Evolutionary conservation across 1,139 yeast genomes (phyloP).

Genomic region (Suhomyces atakaporum): DNA sequence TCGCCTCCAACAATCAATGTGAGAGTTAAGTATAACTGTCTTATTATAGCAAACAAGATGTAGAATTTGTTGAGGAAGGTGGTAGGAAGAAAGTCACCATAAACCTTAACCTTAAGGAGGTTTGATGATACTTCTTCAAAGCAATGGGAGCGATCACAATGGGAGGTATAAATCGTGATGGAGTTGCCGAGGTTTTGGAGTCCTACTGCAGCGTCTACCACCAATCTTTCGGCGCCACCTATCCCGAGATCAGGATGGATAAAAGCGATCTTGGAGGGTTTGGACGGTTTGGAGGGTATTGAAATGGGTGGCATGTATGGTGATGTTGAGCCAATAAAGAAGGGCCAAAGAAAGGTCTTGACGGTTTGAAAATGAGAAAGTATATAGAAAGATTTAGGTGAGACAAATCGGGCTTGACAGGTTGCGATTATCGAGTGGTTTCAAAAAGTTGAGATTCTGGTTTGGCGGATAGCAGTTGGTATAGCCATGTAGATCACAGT

Average conservation of each 20-base stretch:
- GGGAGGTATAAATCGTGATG: conserved; percentile 79
- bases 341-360: too few species aligned
- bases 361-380: too few species aligned
- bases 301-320: too few species aligned
- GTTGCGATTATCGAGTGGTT: too few species aligned
- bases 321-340: too few species aligned
- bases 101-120: conserved; percentile 61
- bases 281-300: neutral
- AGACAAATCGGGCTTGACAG: too few species aligned
- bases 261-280: conserved; percentile 59
- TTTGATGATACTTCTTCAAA: conserved; percentile 80
- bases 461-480: too few species aligned
- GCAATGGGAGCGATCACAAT: conserved; percentile 82
- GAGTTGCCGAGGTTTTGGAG: conserved; percentile 63
- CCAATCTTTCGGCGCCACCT: conserved; percentile 94
- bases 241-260: conserved; percentile 96
- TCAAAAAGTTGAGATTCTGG: too few species aligned
- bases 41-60: conserved; percentile 77
- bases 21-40: conserved; percentile 73
- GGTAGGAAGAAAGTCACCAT: conserved; percentile 85
- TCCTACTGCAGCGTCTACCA: conserved; percentile 93
- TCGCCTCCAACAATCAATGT: conserved; percentile 52
- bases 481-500: too few species aligned
- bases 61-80: conserved; percentile 64
- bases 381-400: too few species aligned